Evolutionary conservation across 2,329 filamentous ascomycete species (phyloP), one percentile per base, ranked within the genome.

Genomic region (Fusarium bulbicola): DNA sequence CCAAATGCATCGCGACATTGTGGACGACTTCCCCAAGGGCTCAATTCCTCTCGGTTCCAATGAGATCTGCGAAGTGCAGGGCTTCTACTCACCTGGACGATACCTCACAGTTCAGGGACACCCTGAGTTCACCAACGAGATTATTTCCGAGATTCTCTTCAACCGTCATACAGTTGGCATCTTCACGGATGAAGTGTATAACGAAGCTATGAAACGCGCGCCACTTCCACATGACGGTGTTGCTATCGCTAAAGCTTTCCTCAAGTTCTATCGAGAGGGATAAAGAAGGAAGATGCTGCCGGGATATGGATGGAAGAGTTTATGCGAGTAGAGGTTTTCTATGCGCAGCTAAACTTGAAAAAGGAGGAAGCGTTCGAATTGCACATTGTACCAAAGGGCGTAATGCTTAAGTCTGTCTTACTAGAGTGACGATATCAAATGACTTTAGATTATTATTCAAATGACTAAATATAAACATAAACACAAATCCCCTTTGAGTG

Each of bases 211-310:
- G 79, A 83, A 82, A 13, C 88, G 93, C 68, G 92, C 92, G 5
- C 84, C 84, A 14, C 86, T 90, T 39, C 85, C 89, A 61, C 94
- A 98, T 72, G 95, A 98, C 80, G 95, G 95, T 4, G 85, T 96
- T n/a, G 83, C 86, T 7, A 90, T 97, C 60, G 92, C 90, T 1
- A 86, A 87, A 71, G 91, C 90, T 0, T 97, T 98, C 80, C 80
- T 98, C 78, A 89, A 87, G 49, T 97, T 98, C 75, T 81, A 97
- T 76, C 83, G 90, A 53, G 91, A 94, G 74, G 86, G 77, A 20
- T 80, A 45, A 32, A 40, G 16, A 7, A 11, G 18, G 4, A 5
- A 40, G 28, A 36, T 14, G 24, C 4, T n/a, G 28, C 30, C 36
- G 39, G 45, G 16, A 28, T 50, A 30, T 63, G 9, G 11, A 20